phyloP scores from a whole-genome alignment of 2,329 filamentous ascomycete genomes.

The Phoma sp. region DNA sequence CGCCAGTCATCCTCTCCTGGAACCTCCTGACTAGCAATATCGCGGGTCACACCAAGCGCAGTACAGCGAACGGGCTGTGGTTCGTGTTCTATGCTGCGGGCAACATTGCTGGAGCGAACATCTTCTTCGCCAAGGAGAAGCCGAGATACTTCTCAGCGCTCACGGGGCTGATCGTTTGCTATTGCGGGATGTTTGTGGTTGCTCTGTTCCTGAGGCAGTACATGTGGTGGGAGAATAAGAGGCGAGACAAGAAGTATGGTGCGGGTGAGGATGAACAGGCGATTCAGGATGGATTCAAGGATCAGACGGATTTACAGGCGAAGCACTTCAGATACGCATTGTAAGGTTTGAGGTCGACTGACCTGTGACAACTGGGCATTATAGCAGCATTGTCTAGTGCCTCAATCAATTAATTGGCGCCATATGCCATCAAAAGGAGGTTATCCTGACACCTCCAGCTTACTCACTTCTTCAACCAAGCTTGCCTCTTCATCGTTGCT shows the following conservation, averaged over 20 bases:
- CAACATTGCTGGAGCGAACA: constrained; percentile 58
- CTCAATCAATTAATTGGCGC: too few species aligned
- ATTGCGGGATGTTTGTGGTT: constrained; percentile 53
- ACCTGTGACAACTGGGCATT: too few species aligned
- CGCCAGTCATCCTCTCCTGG: constrained; percentile 61
- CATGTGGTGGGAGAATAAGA: constrained; percentile 46
- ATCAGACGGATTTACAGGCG: constrained; percentile 44
- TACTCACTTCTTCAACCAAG: neutral
- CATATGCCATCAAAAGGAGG: too few species aligned
- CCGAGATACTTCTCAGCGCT: constrained; percentile 56
- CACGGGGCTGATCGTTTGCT: constrained; percentile 54
- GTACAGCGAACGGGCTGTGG: constrained; percentile 58
- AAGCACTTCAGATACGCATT: constrained; percentile 47
- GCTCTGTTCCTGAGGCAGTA: constrained; percentile 31
- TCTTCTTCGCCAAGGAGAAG: constrained; percentile 55
- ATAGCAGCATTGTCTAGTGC: too few species aligned
- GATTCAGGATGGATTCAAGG: constrained; percentile 44
- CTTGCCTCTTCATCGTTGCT: neutral
- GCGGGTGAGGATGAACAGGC: constrained; percentile 40
- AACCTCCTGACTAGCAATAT: constrained; percentile 55
- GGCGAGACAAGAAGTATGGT: constrained; percentile 37
- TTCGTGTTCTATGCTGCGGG: constrained; percentile 59
- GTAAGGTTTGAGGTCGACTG: too few species aligned
- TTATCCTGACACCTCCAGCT: neutral
- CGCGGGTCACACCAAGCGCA: constrained; percentile 62